Conservation (phyloP, 805 yeast genomes). For the Spathaspora sp. region DNA sequence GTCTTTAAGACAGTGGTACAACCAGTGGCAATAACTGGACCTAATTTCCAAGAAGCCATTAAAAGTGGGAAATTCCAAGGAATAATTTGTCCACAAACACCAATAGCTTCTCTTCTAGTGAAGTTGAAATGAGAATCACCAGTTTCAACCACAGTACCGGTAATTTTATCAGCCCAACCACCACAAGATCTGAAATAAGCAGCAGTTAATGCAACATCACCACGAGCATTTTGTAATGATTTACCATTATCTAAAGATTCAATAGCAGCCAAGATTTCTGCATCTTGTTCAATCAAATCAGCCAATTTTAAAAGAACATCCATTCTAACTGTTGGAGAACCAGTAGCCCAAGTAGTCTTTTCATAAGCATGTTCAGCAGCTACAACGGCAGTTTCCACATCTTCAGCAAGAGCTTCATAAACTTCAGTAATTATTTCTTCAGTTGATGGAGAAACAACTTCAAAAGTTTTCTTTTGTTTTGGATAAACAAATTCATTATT, state of each 20-base stretch:
- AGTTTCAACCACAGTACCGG: constrained; percentile 73
- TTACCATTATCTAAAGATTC: constrained; percentile 92
- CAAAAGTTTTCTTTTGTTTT: constrained; percentile 52
- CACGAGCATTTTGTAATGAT: constrained; percentile 63
- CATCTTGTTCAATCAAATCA: constrained; percentile 67
- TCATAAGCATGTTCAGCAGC: constrained; percentile 82
- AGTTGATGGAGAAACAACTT: constrained; percentile 63
- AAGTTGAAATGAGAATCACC: constrained; percentile 71
- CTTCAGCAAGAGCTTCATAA: constrained; percentile 74
- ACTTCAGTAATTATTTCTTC: constrained; percentile 67
- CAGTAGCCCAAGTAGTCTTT: constrained; percentile 55
- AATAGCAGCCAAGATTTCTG: constrained; percentile 70
- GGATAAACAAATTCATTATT: constrained; percentile 76
- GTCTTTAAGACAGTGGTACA: constrained; percentile 85
- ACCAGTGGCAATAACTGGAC: constrained; percentile 90
- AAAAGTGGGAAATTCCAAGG: constrained; percentile 97
- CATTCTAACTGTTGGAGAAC: constrained; percentile 68
- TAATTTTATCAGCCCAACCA: constrained; percentile 87
- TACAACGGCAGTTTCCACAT: constrained; percentile 79
- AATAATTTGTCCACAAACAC: constrained; percentile 93
- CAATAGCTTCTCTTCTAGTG: constrained; percentile 85
- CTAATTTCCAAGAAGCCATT: constrained; percentile 94
- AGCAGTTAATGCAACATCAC: constrained; percentile 70
- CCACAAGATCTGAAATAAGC: constrained; percentile 79
- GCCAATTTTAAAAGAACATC: constrained; percentile 67